Evolutionary conservation across 2,329 filamentous ascomycete species (phyloP), one percentile per base, ranked within the genome.

Genomic region (Verticillium tricorpus): DNA sequence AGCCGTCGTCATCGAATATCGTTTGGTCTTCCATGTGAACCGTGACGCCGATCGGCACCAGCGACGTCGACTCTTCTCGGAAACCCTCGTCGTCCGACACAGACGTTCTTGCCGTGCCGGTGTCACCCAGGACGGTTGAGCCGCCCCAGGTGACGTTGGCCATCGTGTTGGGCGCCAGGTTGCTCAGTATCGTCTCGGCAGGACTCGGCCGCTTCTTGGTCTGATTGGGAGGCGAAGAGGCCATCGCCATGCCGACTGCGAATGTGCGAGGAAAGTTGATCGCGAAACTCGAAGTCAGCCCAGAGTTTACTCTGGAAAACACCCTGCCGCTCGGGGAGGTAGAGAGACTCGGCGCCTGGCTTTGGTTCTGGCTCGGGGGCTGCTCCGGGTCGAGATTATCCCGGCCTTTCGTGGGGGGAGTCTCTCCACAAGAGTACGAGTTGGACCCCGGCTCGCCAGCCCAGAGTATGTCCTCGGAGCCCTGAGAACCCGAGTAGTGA

Each of bases 1-100:
- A 89, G 14, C 86, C 87, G 68, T 90, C 87, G 59, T 89, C 87
- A 65, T 90, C 88, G 67, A 90, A 90, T 22, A 83, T 79, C n/a
- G 81, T 80, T 65, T 87, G 85, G 64, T 90, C 86, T 68, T 85
- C 82, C 65, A 89, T 78, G 7, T 78, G 77, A 7, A 88, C 76
- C 1, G 78, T 77, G 5, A 86, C 81, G 25, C 76, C 79, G 17
- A 82, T 77, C 5, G 83, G 82, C 2, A 85, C 76, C 63, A 83
- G 70, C 9, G 79, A 74, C 5, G 80, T 69, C 14, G 74, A 62
- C 14, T 83, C 80, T 4, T 84, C 82, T 58, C 75, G 74, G 17
- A 76, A 76, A 22, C 72, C 72, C 8, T 85, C 83, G 54, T 86
- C 84, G 55, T 86, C 84, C 1, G 82, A 84, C 15, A 83, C 68